Evolutionary conservation across 192 early-diverging fungal genomes (phyloP), one percentile per base, ranked within the genome.

Genomic region (Podila epicladia): DNA sequence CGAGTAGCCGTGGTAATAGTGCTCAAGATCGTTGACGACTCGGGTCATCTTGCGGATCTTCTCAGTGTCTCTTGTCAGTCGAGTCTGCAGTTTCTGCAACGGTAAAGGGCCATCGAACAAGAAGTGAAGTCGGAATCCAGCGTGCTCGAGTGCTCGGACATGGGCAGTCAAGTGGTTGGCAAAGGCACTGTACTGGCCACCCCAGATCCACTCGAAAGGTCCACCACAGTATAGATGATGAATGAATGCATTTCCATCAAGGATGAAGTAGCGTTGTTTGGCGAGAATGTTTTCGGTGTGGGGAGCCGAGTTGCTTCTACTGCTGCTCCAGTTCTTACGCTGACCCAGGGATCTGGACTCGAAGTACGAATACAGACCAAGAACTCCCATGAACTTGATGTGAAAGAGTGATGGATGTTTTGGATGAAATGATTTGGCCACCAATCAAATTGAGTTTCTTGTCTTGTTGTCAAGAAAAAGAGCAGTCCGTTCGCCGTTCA

Each of bases 191-290:
- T 88, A 86, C 45, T 86, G 87, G 45, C 86, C 87, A 24, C 87
- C 87, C 62, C 82, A 83, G 26, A 85, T 77, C 87, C 87, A 88
- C 66, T 88, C 82, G 20, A 78, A 67, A 32, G 72, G 69, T 17
- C 82, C 71, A 12, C 75, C n/a, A 58, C 35, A 68, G 22, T 86
- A 86, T 4, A 84, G 69, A 65, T 86, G 82, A 50, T 88, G 84
- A 19, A 86, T 82, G 72, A 82, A 88, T 3, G 87, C 87, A 38
- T 86, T 86, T 53, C 87, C 87, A 61, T 88, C 87, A 9, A 88
- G 55, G 12, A 88, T 79, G 71, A 88, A 84, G 17, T 69, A 73
- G 4, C 77, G 66, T 15, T 32, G 59, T 26, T 62, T 62, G 26
- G 41, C 9, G 67, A 41, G 55, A 69, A 37, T 4, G 22, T 33